Percentiles rank a stretch among this genome's conserved stretches.
Conservation (phyloP, 306 rosid species). For the Canavalia ensiformis region DNA sequence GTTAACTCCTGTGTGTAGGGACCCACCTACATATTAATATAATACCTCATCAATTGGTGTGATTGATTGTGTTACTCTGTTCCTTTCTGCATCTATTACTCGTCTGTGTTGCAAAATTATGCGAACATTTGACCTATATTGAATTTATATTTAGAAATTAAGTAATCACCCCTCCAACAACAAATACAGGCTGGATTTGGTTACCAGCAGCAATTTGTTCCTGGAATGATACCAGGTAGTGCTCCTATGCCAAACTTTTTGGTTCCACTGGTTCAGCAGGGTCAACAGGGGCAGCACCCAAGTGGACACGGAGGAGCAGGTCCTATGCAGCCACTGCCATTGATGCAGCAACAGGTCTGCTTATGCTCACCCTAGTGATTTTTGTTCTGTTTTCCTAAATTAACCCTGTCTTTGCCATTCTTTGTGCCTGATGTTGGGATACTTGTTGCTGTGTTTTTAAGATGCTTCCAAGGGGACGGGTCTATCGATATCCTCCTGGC, state of each 20-base stretch:
- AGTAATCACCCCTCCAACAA: background rate
- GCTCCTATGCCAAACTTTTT: conserved; percentile 58
- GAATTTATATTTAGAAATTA: background rate
- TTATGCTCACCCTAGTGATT: background rate
- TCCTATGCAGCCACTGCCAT: conserved; percentile 50
- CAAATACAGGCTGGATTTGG: conserved; percentile 63
- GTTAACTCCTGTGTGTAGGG: background rate
- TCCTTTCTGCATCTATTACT: conserved; percentile 22
- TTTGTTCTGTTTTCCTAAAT: background rate
- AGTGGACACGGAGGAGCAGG: conserved; percentile 61
- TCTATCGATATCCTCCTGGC: conserved; percentile 58
- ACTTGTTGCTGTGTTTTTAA: conserved; percentile 29
- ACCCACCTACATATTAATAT: background rate
- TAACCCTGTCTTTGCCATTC: background rate
- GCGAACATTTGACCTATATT: conserved; percentile 13
- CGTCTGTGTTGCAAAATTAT: background rate
- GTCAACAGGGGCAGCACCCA: conserved; percentile 62
- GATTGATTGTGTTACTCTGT: background rate
- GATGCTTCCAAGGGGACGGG: conserved; percentile 65
- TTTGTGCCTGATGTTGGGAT: background rate
- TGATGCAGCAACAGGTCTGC: conserved; percentile 63
- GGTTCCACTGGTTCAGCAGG: conserved; percentile 64
- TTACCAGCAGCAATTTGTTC: conserved; percentile 67
- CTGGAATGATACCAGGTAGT: conserved; percentile 63
- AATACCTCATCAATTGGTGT: background rate